Percentiles rank a stretch among this genome's conserved stretches.
These are phyloP conservation scores for Torulaspora franciscae DNA, from an alignment of 805 yeast genomes.

Conservation along the genomic window DNA sequence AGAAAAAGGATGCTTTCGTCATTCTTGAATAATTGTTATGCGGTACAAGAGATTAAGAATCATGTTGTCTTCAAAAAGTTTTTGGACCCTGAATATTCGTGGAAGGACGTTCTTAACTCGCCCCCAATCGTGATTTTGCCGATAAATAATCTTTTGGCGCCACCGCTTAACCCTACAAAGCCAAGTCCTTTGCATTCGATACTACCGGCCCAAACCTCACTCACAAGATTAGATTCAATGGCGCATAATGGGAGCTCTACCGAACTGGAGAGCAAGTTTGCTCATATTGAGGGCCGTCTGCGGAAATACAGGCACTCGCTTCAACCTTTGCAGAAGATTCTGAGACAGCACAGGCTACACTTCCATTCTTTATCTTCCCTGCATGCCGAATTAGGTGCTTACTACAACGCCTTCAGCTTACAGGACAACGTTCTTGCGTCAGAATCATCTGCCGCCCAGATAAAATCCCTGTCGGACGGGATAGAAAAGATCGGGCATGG, in stretches of 20 bases:
- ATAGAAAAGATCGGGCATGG: constrained; percentile 82
- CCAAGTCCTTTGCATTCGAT: constrained; percentile 56
- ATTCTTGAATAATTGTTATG: constrained; percentile 72
- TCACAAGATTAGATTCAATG: constrained; percentile 36
- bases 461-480: constrained; percentile 45
- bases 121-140: constrained; percentile 55
- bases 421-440: constrained; percentile 53
- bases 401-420: constrained; percentile 55
- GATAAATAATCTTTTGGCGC: constrained; percentile 48
- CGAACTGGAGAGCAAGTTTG: constrained; percentile 39
- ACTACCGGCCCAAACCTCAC: constrained; percentile 55
- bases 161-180: constrained; percentile 55
- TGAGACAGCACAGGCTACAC: constrained; percentile 31
- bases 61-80: constrained; percentile 68
- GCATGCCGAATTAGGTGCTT: constrained; percentile 72
- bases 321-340: constrained; percentile 27
- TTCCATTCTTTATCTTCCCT: constrained; percentile 56
- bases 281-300: constrained; percentile 37
- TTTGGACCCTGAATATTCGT: constrained; percentile 76
- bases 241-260: constrained; percentile 21
- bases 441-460: constrained; percentile 43
- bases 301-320: constrained; percentile 28
- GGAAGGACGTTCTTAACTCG: constrained; percentile 66
- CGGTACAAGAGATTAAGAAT: constrained; percentile 50
- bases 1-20: constrained; percentile 70